Percentiles rank a stretch among this genome's conserved stretches.
Evolutionary conservation across 345 rosid genomes (phyloP).

Genomic region (Durio zibethinus): DNA sequence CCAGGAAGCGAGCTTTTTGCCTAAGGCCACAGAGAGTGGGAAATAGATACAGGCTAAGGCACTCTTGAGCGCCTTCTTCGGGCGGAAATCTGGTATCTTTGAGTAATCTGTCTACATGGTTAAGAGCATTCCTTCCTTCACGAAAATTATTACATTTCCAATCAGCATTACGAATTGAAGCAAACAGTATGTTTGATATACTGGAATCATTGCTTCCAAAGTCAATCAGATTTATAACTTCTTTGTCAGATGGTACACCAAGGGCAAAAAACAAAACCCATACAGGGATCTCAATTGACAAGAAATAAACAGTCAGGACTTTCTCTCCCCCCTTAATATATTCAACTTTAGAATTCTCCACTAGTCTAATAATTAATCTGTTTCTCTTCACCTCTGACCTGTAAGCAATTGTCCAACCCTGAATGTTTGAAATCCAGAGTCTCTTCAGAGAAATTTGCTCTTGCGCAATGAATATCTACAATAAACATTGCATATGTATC

Average conservation of each 20-base stretch:
- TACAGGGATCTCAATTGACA: slow-evolving; percentile 72
- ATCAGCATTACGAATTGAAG: slow-evolving; percentile 73
- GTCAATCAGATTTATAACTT: slow-evolving; percentile 57
- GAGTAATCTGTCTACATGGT: slow-evolving; percentile 33
- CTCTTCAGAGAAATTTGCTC: slow-evolving; percentile 76
- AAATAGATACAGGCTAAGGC: slow-evolving; percentile 57
- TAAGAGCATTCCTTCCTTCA: slow-evolving; percentile 39
- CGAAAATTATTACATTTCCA: slow-evolving; percentile 52
- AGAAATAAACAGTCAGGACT: slow-evolving; percentile 61
- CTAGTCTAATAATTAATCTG: slow-evolving; percentile 53
- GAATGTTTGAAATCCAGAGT: slow-evolving; percentile 66
- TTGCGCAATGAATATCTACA: slow-evolving; percentile 82
- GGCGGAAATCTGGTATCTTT: slow-evolving; percentile 72
- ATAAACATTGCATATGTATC: slow-evolving; percentile 17
- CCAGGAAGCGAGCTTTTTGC: slow-evolving; percentile 82
- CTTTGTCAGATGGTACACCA: slow-evolving; percentile 73
- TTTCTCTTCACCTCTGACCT: slow-evolving; percentile 65
- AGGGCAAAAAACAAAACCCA: slow-evolving; percentile 88
- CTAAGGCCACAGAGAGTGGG: slow-evolving; percentile 51
- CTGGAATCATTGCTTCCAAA: slow-evolving; percentile 47
- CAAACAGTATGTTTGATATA: slow-evolving; percentile 51
- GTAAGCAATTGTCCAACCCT: slow-evolving; percentile 66
- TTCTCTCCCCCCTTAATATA: slow-evolving; percentile 58
- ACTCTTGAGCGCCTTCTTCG: slow-evolving; percentile 50
- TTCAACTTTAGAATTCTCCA: slow-evolving; percentile 41